Conservation (phyloP, 345 rosid species). For the Linum trigynum region DNA sequence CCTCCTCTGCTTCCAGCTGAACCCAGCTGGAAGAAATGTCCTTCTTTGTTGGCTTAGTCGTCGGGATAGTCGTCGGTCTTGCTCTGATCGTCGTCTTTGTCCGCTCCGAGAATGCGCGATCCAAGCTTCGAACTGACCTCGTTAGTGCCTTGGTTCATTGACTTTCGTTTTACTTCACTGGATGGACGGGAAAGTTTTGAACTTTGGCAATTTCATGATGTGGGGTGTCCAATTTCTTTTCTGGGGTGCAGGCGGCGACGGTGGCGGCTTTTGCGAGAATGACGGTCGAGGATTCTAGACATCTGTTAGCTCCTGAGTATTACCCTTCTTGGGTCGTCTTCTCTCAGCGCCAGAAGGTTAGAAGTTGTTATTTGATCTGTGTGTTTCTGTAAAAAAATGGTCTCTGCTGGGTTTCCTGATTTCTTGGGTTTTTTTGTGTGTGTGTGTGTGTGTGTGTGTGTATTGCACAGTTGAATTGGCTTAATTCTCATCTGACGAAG, state of each 20-base stretch:
- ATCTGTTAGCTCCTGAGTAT: conserved; percentile 64
- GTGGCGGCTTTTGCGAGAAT: conserved; percentile 92
- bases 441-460: conserved; percentile 18
- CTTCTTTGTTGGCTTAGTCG: conserved; percentile 58
- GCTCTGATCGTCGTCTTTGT: conserved; percentile 69
- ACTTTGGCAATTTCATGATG: neutral
- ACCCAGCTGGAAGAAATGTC: conserved; percentile 10
- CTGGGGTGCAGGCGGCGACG: conserved; percentile 51
- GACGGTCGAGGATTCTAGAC: conserved; percentile 88
- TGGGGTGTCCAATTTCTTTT: conserved; percentile 2
- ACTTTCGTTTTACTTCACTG: neutral
- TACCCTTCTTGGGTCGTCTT: conserved; percentile 98
- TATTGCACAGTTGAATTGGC: conserved; percentile 65
- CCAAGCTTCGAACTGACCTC: conserved; percentile 66
- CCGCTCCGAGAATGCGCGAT: conserved; percentile 69
- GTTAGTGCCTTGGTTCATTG: conserved; percentile 32
- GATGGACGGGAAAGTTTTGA: neutral
- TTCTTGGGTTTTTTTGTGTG: conserved; percentile 9
- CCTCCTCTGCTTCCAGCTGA: neutral
- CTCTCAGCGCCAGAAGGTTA: conserved; percentile 86
- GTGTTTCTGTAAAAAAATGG: neutral
- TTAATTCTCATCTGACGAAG: conserved; percentile 77
- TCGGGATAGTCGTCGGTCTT: conserved; percentile 60
- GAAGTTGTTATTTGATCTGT: conserved; percentile 5
- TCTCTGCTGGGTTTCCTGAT: conserved; percentile 8